Evolutionary conservation across 805 yeast species (phyloP), one percentile per base, ranked within the genome.

Genomic region (Wickerhamomyces mucosus): DNA sequence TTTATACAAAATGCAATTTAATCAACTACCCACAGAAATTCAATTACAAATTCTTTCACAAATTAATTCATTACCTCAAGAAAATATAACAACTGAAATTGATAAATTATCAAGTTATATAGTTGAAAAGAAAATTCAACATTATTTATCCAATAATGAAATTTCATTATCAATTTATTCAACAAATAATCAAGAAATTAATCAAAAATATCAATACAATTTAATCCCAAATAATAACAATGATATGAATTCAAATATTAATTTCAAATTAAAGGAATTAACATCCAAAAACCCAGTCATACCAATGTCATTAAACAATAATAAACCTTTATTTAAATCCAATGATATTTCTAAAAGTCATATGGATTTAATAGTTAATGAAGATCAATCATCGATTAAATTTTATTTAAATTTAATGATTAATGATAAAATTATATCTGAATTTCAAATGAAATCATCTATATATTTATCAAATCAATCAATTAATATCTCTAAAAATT

Each of bases 11-110:
- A n/a, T n/a, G n/a, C n/a, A n/a, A n/a, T n/a, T n/a, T n/a, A n/a
- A n/a, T n/a, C n/a, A n/a, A n/a, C 26, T 42, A 15, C 46, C 46
- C 14, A 23, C 30, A 3, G 46, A 42, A 18, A 7, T 42, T 11
- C 29, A 42, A 17, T 30, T 42, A 6, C 35, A 39, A 11, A 27
- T 38, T 11, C 21, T 42, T 4, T 38, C 42, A 18, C 43, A 42
- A n/a, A 10, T 15, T 11, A 22, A 15, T 7, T 23, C 26, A 11
- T 14, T 20, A 25, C 14, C 17, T 18, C 4, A 8, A 21, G n/a
- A 19, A 10, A 17, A 24, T 6, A 6, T 27, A 18, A 18, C 12
- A 7, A 15, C 26, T 18, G 29, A 37, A 21, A 15, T 20, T n/a
- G 5, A 27, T n/a, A 1, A 14, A 3, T 18, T 37, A 8, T 16